Evolutionary conservation across 768 basidiomycete genomes (phyloP).

Genomic region (Amanita molliuscula): DNA sequence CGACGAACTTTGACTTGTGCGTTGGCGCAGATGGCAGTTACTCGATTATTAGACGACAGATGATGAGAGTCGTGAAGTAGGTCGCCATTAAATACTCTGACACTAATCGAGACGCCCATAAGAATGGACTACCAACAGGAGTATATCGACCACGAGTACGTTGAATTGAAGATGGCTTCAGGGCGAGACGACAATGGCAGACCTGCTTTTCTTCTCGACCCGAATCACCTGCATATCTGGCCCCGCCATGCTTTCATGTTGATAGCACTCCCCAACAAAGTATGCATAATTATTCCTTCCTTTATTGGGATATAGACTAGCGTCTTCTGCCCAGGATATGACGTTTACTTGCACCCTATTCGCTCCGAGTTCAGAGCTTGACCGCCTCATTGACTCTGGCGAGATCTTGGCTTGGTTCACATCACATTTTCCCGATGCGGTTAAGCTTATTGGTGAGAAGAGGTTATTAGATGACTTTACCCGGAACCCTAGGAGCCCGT

Average conservation of each 20-base stretch:
- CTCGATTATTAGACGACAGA: conserved; percentile 81
- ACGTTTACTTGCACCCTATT: conserved; percentile 97
- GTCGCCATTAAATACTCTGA: conserved; percentile 20
- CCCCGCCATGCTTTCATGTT: conserved; percentile 99
- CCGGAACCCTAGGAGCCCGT: conserved; percentile 76
- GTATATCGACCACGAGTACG: conserved; percentile 92
- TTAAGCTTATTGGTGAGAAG: conserved; percentile 75
- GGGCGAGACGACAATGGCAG: conserved; percentile 49
- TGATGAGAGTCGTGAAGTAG: conserved; percentile 92
- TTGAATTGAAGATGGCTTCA: conserved; percentile 94
- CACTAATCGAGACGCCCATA: conserved; percentile 16
- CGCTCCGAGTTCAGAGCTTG: conserved; percentile 71
- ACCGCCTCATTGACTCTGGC: conserved; percentile 50
- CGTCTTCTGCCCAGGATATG: conserved; percentile 61
- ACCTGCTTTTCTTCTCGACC: conserved; percentile 75
- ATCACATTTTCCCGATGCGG: conserved; percentile 80
- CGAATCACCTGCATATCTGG: conserved; percentile 98
- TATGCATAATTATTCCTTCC: conserved; percentile 27
- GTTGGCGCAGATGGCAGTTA: conserved; percentile 94
- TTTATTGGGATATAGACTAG: conserved; percentile 14
- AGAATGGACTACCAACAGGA: conserved; percentile 95
- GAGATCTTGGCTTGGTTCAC: conserved; percentile 66
- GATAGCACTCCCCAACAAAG: conserved; percentile 96
- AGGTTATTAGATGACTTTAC: conserved; percentile 67
- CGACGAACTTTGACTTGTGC: conserved; percentile 63